Evolutionary conservation across 2,329 filamentous ascomycete species (phyloP).

Genomic region (Trichophyton rubrum): DNA sequence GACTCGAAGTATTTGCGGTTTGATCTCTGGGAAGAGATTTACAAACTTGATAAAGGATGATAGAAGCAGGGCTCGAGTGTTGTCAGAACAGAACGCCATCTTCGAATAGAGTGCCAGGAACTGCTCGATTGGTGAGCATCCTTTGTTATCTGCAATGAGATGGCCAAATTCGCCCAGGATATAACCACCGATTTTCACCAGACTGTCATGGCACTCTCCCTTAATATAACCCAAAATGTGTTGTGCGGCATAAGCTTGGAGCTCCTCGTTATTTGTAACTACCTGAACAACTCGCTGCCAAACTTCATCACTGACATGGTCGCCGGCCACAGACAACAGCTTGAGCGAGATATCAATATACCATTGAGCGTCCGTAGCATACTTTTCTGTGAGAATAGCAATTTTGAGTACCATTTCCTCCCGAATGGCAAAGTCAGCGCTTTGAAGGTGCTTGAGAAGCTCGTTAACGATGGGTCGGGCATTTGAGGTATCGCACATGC

Average conservation of each 20-base stretch:
- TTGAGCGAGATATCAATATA: conserved; percentile 96
- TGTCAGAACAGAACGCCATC: conserved; percentile 74
- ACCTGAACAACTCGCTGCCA: conserved; percentile 99
- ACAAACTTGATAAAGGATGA: conserved; percentile 97
- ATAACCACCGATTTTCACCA: conserved; percentile 96
- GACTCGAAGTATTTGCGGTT: conserved; percentile 79
- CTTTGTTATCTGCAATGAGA: conserved; percentile 79
- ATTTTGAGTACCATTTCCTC: conserved; percentile 99
- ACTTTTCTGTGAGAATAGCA: conserved; percentile 95
- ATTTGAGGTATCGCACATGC: conserved; percentile 98
- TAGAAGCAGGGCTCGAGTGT: conserved; percentile 82
- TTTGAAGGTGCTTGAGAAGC: conserved; percentile 85
- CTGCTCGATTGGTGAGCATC: conserved; percentile 93
- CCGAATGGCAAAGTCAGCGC: conserved; percentile 91
- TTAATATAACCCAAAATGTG: conserved; percentile 89
- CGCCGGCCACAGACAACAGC: conserved; percentile 88
- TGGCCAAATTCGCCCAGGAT: conserved; percentile 95
- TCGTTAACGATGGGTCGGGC: conserved; percentile 87
- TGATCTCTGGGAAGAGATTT: conserved; percentile 97
- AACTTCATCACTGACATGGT: conserved; percentile 97
- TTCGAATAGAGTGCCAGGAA: conserved; percentile 87
- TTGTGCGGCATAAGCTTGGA: conserved; percentile 91
- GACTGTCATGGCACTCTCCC: conserved; percentile 84
- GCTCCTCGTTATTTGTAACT: conserved; percentile 96
- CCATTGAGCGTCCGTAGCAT: conserved; percentile 97